Base-by-base conservation (phyloP, 495 filamentous ascomycete species). In the Neurospora sp. region DNA sequence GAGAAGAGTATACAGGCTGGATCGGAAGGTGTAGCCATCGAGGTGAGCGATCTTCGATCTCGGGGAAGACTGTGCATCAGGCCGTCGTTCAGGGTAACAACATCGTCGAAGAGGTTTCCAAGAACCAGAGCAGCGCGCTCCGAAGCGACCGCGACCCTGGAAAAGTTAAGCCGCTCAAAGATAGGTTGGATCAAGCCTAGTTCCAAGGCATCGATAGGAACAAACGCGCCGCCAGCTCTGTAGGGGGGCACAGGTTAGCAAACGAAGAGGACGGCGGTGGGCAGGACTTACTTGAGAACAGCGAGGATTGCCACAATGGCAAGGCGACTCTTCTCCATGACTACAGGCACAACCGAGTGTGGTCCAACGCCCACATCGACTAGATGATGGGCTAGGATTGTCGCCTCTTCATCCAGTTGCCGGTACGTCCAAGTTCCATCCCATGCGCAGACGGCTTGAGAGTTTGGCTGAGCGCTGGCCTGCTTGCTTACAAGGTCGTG, bases 241-340 rank as follows among this genome's bases (percentile, higher is more conserved):
- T 2, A 9, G 69, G 27, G 27, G 27, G 27, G 70, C 61, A 44
- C 14, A 39, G 39, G n/a, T 4, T 3, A 10, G 69, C 18, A 42
- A 9, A 40, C 40, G 18, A 22, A 72, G 35, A 5, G 9, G 22
- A n/a, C 20, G 48, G 22, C 7, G 22, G 20, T 59, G 20, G 20
- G 3, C 4, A 20, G 1, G 27, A 79, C 82, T 74, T 79, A 84
- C 82, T 84, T 83, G 9, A 86, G 74, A 12, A 86, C 82, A 10
- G 83, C 81, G 22, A 86, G 72, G 82, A 86, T 85, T 27, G 84
- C 82, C 38, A 86, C 81, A 12, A 83, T 77, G 14, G 84, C 81
- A 70, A 84, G 82, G 45, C 81, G 77, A 69, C 80, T 79, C 76
- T 85, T 86, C 45, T 84, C 79, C 72, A 86, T 78, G 3, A 84